phyloP scores from a whole-genome alignment of 1,139 yeast genomes.

The Blastobotrys ciferrii region DNA sequence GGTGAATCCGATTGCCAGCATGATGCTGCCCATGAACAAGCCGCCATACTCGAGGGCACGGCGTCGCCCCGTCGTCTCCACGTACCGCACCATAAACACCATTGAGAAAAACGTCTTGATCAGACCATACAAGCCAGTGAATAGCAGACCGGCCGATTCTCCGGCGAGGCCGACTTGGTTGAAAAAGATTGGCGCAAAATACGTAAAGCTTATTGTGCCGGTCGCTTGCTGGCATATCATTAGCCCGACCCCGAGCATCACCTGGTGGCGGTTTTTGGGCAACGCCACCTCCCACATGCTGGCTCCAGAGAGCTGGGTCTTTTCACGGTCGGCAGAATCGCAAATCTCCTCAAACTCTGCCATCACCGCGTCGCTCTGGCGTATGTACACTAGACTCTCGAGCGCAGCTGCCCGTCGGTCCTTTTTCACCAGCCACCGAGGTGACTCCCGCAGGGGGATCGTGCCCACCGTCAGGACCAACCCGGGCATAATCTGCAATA shows the following conservation, averaged over 20 bases:
- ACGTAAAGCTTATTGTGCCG: conserved; percentile 28
- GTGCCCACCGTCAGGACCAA: conserved; percentile 41
- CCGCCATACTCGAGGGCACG: conserved; percentile 49
- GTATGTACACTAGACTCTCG: not conserved
- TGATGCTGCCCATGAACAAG: conserved; percentile 42
- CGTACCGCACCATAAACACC: conserved; percentile 44
- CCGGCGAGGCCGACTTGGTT: conserved; percentile 44
- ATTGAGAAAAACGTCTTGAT: conserved; percentile 50
- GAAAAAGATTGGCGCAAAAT: conserved; percentile 54
- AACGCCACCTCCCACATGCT: not conserved
- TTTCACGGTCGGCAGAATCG: not conserved
- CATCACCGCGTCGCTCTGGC: not conserved
- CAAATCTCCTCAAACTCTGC: not conserved
- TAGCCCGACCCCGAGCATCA: conserved; percentile 5
- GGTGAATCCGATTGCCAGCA: conserved; percentile 20
- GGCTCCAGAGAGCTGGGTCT: not conserved
- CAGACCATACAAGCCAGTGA: conserved; percentile 49
- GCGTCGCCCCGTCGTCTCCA: conserved; percentile 52
- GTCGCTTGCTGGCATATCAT: conserved; percentile 21
- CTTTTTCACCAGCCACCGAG: conserved; percentile 42
- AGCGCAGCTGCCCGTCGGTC: not conserved
- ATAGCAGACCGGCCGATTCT: conserved; percentile 44
- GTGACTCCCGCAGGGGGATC: conserved; percentile 53
- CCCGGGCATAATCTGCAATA: conserved; percentile 50
- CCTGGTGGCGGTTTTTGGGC: not conserved